phyloP scores from a whole-genome alignment of 257 asterid genomes.

The Penstemon eatonii region DNA sequence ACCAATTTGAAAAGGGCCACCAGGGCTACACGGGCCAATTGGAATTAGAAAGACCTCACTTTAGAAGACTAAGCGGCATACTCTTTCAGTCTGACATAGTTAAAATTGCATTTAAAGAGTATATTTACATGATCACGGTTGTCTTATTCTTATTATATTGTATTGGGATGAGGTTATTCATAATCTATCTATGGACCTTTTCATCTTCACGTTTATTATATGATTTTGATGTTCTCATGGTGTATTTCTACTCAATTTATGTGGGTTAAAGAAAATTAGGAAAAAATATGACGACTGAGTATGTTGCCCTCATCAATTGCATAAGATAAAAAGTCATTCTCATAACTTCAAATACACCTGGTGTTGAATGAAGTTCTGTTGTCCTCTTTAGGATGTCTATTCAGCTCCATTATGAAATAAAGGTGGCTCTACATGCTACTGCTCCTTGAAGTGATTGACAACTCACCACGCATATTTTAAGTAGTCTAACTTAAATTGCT shows the following conservation, averaged over 20 bases:
- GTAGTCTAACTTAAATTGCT: background rate
- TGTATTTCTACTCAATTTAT: background rate
- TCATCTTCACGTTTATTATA: background rate
- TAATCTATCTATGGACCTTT: background rate
- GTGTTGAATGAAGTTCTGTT: conserved; percentile 14
- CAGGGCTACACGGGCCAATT: no score
- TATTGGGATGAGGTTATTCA: background rate
- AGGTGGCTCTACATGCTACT: conserved; percentile 13
- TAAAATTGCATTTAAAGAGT: no score
- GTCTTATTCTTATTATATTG: no score
- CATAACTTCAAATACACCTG: background rate
- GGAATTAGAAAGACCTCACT: no score
- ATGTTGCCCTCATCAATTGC: background rate
- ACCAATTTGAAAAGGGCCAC: no score
- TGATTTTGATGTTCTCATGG: background rate
- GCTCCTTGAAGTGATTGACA: conserved; percentile 29
- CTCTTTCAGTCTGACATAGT: no score
- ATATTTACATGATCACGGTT: no score
- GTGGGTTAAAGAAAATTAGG: conserved; percentile 5
- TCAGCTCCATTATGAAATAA: background rate
- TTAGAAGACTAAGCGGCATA: no score
- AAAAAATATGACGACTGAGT: conserved; percentile 7
- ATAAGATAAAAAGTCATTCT: conserved; percentile 8
- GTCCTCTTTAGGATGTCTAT: conserved; percentile 15
- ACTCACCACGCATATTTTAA: conserved; percentile 19